Evolutionary conservation across 1,139 yeast genomes (phyloP), one percentile per base, ranked within the genome.

Genomic region (Debaryomyces sp.): DNA sequence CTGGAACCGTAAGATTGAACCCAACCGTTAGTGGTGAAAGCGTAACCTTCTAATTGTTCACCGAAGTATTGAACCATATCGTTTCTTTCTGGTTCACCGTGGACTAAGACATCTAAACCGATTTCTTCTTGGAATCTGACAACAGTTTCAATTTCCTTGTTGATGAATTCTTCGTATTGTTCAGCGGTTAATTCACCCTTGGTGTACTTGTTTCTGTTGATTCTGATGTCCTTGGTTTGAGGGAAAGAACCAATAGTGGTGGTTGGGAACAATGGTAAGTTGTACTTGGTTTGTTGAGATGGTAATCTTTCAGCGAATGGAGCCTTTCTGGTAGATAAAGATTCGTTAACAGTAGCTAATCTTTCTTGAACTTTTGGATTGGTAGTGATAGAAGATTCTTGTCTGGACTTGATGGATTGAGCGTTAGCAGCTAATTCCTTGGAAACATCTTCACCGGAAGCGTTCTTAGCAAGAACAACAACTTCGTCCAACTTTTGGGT

Each of bases 21-120:
- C 99, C 99, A 94, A 79, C 99, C 99, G 84, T 90, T 90, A 65
- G 89, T 82, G 77, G 99, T 94, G 85, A 94, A 94, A 62, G 96
- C 96, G 74, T 89, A 94, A 74, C 99, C 99, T 71, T 89, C 88
- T 73, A 94, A 83, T 82, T 90, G 91, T 82, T 94, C 99, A 82
- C 99, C 99, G 62, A 94, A 94, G 87, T 94, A 94, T 83, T 94
- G 99, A 68, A 94, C 99, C 99, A 94, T 94, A 82, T 94, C 99
- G 81, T 94, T 94, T 87, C 99, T 89, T 85, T 95, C 99, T 77
- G 99, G 99, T 82, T 94, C 99, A 82, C 99, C 99, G 78, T 94
- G 99, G 60, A 94, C 99, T 65, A 92, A 82, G 63, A 94, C 99
- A 72, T 94, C 99, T 69, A 94, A 86, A 63, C 96, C 99, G 68